Base-by-base conservation (phyloP, 176 grass and related monocot species). In the Saccharum spontaneum region DNA sequence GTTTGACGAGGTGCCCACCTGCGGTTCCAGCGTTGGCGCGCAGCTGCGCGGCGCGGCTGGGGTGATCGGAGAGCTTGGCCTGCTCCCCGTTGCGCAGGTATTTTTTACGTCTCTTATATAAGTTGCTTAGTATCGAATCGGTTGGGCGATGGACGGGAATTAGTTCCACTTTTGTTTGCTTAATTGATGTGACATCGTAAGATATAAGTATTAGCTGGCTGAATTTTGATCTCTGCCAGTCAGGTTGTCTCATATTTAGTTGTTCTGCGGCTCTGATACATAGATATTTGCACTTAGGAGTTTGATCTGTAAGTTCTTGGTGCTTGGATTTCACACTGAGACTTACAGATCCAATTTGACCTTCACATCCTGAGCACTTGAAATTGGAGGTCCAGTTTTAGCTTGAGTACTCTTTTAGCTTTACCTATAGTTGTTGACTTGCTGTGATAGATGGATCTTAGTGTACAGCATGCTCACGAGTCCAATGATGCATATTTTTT, bases 71-170 rank as follows among this genome's bases (percentile, higher is more conserved):
- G 91, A 96, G 82, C 80, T 84, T 4, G 77, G 81, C 6, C 80
- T 97, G 57, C 89, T 93, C 31, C 84, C 90, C 1, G 71, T 86
- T 43, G 89, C 86, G 10, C 83, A 95, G 86, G 93, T 95, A 86
- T 31, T 30, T 10, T 10, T 6, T 71, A 7, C 22, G 14, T 12
- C 12, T 49, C 61, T 28, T 64, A 64, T n/a, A 36, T 18, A 13
- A 23, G 54, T 60, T 60, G 55, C 8, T 46, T 37, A 17, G n/a
- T 55, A 11, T 40, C 5, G 16, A 67, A 31, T 77, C 76, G 20
- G 14, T 8, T 17, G 2, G 3, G 61, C 37, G 28, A 30, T 55
- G 11, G 34, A 59, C 28, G 4, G 0, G 8, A 3, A 30, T 38
- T 82, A 55, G 49, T n/a, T 40, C 0, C 15, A 16, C n/a, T 55